phyloP scores from a whole-genome alignment of 2,329 filamentous ascomycete genomes.

The Hypoxylon rubiginosum region DNA sequence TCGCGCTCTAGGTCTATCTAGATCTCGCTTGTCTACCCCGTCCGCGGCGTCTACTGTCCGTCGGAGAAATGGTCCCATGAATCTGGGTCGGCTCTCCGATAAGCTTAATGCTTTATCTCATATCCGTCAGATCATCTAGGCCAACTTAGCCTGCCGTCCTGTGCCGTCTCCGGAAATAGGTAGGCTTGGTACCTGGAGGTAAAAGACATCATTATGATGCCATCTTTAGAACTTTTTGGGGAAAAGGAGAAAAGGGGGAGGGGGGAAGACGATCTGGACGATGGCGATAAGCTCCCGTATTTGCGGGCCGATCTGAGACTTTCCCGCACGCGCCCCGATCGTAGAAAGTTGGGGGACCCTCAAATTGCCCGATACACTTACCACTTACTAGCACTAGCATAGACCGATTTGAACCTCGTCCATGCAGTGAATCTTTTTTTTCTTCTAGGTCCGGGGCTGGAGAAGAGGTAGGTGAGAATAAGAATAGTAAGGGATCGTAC shows the following conservation, averaged over 20 bases:
- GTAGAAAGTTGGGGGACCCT: background rate
- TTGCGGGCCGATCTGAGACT: background rate
- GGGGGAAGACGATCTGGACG: too few species aligned
- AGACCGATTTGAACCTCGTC: background rate
- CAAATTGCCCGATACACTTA: background rate
- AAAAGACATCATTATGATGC: slow-evolving; percentile 21
- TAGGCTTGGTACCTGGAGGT: slow-evolving; percentile 6
- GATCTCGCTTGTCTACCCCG: slow-evolving; percentile 37
- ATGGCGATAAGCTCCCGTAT: background rate
- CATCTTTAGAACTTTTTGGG: slow-evolving; percentile 6
- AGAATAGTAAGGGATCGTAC: slow-evolving; percentile 1
- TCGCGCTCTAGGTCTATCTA: slow-evolving; percentile 43
- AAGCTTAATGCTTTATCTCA: slow-evolving; percentile 32
- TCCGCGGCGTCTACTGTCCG: slow-evolving; percentile 16
- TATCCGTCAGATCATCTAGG: slow-evolving; percentile 24
- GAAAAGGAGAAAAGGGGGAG: background rate
- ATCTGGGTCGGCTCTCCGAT: slow-evolving; percentile 39
- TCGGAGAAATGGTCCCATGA: slow-evolving; percentile 29
- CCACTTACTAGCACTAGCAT: background rate
- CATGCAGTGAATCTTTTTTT: background rate
- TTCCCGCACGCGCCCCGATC: background rate
- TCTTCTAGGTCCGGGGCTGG: background rate
- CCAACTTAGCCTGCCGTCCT: background rate
- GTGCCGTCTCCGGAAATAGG: background rate
- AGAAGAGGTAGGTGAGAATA: background rate